These are phyloP conservation scores for Ganoderma leucocontextum DNA, from an alignment of 1,284 basidiomycete genomes.

Conservation along the genomic window DNA sequence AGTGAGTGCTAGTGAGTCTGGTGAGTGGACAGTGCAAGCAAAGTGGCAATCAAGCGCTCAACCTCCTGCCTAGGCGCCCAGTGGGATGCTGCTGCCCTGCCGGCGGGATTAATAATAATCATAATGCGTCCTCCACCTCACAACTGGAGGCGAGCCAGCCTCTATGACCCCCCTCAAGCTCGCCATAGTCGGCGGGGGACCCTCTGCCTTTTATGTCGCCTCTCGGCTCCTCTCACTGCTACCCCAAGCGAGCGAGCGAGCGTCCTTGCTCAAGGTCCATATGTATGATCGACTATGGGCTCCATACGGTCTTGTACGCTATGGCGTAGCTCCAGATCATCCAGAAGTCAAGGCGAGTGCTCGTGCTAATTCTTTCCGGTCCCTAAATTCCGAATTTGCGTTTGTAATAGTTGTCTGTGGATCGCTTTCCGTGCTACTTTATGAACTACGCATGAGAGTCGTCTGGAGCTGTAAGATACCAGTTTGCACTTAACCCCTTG, in stretches of 20 bases:
- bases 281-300: conserved; percentile 95
- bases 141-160: neutral
- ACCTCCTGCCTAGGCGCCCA: no score
- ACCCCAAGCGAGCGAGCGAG: conserved; percentile 50
- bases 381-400: neutral
- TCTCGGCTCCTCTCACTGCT: conserved; percentile 78
- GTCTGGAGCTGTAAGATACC: no score
- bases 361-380: neutral
- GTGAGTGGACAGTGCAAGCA: no score
- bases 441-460: neutral
- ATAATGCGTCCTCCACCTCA: neutral
- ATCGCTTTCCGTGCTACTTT: neutral
- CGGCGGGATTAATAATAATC: no score
- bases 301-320: conserved; percentile 94
- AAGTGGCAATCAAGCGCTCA: no score
- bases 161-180: conserved; percentile 56
- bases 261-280: conserved; percentile 70
- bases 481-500: no score
- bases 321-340: conserved; percentile 98
- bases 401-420: no score
- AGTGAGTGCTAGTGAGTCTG: neutral
- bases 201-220: conserved; percentile 95
- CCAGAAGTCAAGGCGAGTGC: conserved; percentile 94
- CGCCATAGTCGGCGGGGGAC: conserved; percentile 89
- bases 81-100: no score